Base-by-base conservation (phyloP, 768 basidiomycete species). In the Tulasnella sp. region DNA sequence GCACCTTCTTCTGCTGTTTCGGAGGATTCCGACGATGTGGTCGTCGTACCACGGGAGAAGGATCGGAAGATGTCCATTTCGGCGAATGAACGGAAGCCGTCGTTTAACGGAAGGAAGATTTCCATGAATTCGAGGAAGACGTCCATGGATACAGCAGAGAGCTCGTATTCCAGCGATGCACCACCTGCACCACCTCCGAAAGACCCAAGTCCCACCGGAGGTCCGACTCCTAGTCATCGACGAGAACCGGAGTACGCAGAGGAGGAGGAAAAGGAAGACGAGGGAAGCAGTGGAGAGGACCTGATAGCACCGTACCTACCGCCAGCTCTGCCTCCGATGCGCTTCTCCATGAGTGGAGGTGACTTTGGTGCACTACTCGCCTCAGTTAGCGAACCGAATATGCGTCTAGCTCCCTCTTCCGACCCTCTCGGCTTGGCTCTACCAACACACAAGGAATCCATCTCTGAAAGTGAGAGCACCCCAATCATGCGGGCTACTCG, bases 311-410 rank as follows among this genome's bases (percentile, higher is more conserved):
- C 53, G 13, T 1, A 86, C 69, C 88, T 90, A 51, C 86, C 88
- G 0, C 91, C 92, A 41, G 87, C 89, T 2, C 75, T 93, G 27
- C 91, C 91, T 2, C 89, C 89, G 0, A 92, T 95, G 67, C 82
- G 88, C n/a, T 86, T 95, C 70, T 94, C 92, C 15, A 78, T 95
- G 73, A 86, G 82, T 61, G 79, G 83, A 48, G 75, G 81, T 0
- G 92, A 95, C 69, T 93, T 97, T 67, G 81, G 83, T 23, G 64
- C 66, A 27, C 65, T 71, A 51, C 61, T 72, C 19, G 64, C 68
- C 21, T 52, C 62, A 41, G 66, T 70, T 21, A 38, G 51, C n/a
- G 67, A 65, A 15, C 29, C 11, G 42, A 41, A 38, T 38, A 38
- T 38, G 34, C 34, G 34, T 5, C 15, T 38, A 15, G 15, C 5